These are phyloP conservation scores for Syncephalastrum monosporum DNA, from an alignment of 371 early-diverging fungal genomes.

Conservation along the genomic window DNA sequence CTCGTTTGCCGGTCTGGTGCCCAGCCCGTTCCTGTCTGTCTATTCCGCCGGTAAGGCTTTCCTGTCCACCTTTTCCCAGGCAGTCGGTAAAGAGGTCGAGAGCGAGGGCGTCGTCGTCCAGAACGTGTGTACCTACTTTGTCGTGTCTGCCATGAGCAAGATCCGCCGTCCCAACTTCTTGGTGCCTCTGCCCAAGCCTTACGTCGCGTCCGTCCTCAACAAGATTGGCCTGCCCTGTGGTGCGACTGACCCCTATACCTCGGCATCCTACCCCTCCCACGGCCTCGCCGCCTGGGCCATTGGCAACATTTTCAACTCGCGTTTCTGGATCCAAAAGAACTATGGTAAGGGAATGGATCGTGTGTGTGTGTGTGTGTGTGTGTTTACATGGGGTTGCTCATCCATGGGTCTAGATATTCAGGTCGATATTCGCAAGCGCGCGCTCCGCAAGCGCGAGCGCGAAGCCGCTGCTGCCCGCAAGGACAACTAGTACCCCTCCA, in stretches of 20 bases:
- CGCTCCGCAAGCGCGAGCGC: conserved; percentile 66
- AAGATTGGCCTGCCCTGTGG: conserved; percentile 82
- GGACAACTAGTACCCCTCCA: conserved; percentile 1
- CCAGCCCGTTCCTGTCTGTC: conserved; percentile 86
- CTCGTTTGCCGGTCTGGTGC: conserved; percentile 87
- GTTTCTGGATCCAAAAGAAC: conserved; percentile 67
- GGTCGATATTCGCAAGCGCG: conserved; percentile 72
- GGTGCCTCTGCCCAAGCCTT: conserved; percentile 82
- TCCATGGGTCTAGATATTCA: conserved; percentile 45
- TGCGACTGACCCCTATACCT: conserved; percentile 63
- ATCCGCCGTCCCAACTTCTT: conserved; percentile 74
- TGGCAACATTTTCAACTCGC: conserved; percentile 55
- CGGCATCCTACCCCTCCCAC: conserved; percentile 83
- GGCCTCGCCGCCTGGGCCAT: conserved; percentile 77
- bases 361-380: background rate
- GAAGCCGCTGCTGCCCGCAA: conserved; percentile 52
- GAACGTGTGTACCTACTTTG: conserved; percentile 92
- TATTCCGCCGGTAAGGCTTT: conserved; percentile 97
- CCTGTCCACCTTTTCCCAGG: conserved; percentile 87
- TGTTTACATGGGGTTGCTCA: background rate
- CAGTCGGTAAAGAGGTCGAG: conserved; percentile 84
- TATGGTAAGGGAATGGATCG: conserved; percentile 34
- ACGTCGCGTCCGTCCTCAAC: conserved; percentile 72
- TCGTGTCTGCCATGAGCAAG: conserved; percentile 92
- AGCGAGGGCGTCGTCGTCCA: conserved; percentile 80